Evolutionary conservation across 2,329 filamentous ascomycete species (phyloP), one percentile per base, ranked within the genome.

Genomic region (Ophiostoma piceae): DNA sequence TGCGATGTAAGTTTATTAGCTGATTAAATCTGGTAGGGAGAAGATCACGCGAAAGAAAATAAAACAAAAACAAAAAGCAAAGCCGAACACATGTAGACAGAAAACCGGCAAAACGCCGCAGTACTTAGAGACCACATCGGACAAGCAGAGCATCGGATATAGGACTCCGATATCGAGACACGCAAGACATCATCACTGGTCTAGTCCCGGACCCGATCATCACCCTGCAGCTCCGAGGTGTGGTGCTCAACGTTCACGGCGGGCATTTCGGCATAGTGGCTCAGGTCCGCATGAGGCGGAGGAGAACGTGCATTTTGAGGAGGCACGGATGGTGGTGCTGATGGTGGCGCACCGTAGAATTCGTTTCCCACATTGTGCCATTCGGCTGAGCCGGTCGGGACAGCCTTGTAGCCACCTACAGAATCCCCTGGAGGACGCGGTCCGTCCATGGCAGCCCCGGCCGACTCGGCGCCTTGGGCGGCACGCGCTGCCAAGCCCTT

Each of bases 401-500:
- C 51, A 22, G 11, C 51, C 2, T 5, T 19, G 22, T 54, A 54
- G 5, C 41, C 41, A 47, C 3, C 41, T 6, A 4, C 2, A 2
- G 14, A 14, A 19, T 14, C 41, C 3, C 41, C 41, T 14, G 41
- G 5, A 5, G 14, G 41, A 16, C 16, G 16, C 41, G 14, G 41
- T 47, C 41, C 51, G n/a, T 54, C n/a, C 51, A 54, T 54, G 22
- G 7, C 6, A 16, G 9, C 11, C n/a, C 11, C 19, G n/a, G n/a
- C 51, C 2, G 41, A 7, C 16, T 26, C 51, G n/a, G n/a, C n/a
- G 22, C n/a, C 51, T 19, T 19, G 47, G 47, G n/a, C 47, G 6
- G n/a, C 47, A 19, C n/a, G 47, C 8, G 47, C 47, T 19, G 64
- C 64, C 64, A 6, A 19, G n/a, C 19, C n/a, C 37, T 76, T 76